Base-by-base conservation (phyloP, 192 early-diverging fungal genomes). In the Diversispora eburnea region DNA sequence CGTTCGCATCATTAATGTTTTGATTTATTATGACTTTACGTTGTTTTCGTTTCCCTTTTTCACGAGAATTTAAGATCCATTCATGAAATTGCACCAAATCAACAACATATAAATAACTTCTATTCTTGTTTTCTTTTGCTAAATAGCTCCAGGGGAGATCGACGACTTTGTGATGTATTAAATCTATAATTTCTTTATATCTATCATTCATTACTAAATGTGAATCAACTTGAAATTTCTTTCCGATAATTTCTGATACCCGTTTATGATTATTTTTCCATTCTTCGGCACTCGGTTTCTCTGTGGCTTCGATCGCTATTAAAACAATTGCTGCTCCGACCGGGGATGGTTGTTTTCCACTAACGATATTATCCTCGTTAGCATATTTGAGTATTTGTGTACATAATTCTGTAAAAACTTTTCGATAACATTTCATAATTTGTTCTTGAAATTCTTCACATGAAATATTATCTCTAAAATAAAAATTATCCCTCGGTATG, bases 221-320 rank as follows among this genome's bases (percentile, higher is more conserved):
- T 48, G 43, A 33, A 22, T 67, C 48, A 4, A 67, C 25, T 22
- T 25, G 19, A 67, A 49, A 51, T 51, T 48, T 67, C 25, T 20
- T 51, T 17, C 46, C 46, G 12, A 67, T 25, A 19, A 15, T 49
- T 20, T 46, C 20, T 25, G 20, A 20, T 10, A 25, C 65, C 10
- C 8, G 15, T 46, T 47, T 67, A 17, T 47, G 65, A 67, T 47
- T 49, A 41, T 67, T 67, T 20, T 46, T 51, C 20, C 42, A 20
- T 67, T 67, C 65, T 15, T 46, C 43, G 19, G 33, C 17, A 46
- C 48, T 67, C 9, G 65, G 65, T 19, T 67, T 67, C 25, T 67
- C 65, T 3, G 48, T 67, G n/a, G 65, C 65, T 49, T 67, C 65
- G 33, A 67, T 51, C 19, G 65, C 45, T 25, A 67, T 43, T 15